phyloP scores from a whole-genome alignment of 495 filamentous ascomycete species.

The Filosporella fistucella region DNA sequence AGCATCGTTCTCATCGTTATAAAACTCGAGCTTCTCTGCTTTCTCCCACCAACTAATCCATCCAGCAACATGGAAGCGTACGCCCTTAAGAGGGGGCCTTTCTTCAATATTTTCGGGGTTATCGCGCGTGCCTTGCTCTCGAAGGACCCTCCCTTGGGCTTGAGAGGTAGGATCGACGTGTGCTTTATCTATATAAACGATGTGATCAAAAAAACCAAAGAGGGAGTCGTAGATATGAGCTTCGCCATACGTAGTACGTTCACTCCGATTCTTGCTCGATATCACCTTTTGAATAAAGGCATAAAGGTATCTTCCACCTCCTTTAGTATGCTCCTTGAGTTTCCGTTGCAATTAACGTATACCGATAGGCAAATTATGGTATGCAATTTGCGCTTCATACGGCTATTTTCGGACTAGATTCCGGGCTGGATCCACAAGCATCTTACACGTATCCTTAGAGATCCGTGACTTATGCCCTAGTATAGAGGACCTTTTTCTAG shows the following conservation, averaged over 20 bases:
- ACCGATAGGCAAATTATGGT: too few relatives aligned
- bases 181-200: constrained; percentile 10
- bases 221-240: background rate
- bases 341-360: constrained; percentile 9
- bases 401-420: too few relatives aligned
- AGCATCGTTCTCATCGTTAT: too few relatives aligned
- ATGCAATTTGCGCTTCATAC: too few relatives aligned
- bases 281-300: constrained; percentile 6
- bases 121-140: constrained; percentile 6
- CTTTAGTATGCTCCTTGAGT: too few relatives aligned
- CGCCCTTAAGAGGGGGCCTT: constrained; percentile 10
- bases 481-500: background rate
- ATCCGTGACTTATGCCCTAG: too few relatives aligned
- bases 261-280: constrained; percentile 1
- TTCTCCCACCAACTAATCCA: constrained; percentile 7
- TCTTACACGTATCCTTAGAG: too few relatives aligned
- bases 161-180: constrained; percentile 15
- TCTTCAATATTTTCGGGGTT: constrained; percentile 13
- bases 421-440: too few relatives aligned
- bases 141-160: background rate
- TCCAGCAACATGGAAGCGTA: constrained; percentile 7
- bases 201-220: too few relatives aligned
- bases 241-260: background rate
- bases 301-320: constrained; percentile 4
- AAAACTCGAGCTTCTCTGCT: constrained; percentile 8